phyloP scores from a whole-genome alignment of 2,329 filamentous ascomycete species.

The Thielaviopsis euricoi region DNA sequence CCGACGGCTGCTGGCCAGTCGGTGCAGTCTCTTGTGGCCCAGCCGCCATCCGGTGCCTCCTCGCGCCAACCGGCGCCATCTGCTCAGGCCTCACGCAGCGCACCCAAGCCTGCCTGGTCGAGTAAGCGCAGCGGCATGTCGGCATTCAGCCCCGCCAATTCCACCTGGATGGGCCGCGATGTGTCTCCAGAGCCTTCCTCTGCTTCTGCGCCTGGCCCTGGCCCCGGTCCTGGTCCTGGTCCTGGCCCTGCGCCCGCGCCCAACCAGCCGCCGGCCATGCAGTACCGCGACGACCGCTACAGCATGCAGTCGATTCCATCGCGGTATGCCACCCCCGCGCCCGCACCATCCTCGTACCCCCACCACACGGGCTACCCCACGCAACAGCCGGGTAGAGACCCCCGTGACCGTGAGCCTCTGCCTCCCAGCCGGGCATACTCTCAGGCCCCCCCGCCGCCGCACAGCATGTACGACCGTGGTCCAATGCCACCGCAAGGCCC shows the following conservation, averaged over 20 bases:
- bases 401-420: slow-evolving; percentile 11
- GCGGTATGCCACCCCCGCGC: not conserved
- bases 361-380: slow-evolving; percentile 1
- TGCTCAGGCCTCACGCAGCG: not conserved
- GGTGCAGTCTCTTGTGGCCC: not conserved
- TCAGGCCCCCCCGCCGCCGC: slow-evolving; percentile 13
- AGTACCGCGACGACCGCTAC: slow-evolving; percentile 10
- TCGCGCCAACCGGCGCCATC: not conserved
- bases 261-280: not conserved
- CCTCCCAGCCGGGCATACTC: slow-evolving; percentile 13
- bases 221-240: not conserved
- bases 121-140: not conserved
- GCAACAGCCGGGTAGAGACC: slow-evolving; percentile 2
- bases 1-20: not conserved
- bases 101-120: not conserved
- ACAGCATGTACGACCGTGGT: slow-evolving; percentile 19
- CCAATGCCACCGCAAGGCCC: slow-evolving; percentile 19
- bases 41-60: not conserved
- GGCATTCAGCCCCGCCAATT: not conserved
- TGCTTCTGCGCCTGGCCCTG: not conserved
- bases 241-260: not conserved
- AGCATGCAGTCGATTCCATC: not conserved
- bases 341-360: not conserved
- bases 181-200: not conserved
- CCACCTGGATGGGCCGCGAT: not conserved